Base-by-base conservation (phyloP, 192 early-diverging fungal species). In the Backusella macrospora region DNA sequence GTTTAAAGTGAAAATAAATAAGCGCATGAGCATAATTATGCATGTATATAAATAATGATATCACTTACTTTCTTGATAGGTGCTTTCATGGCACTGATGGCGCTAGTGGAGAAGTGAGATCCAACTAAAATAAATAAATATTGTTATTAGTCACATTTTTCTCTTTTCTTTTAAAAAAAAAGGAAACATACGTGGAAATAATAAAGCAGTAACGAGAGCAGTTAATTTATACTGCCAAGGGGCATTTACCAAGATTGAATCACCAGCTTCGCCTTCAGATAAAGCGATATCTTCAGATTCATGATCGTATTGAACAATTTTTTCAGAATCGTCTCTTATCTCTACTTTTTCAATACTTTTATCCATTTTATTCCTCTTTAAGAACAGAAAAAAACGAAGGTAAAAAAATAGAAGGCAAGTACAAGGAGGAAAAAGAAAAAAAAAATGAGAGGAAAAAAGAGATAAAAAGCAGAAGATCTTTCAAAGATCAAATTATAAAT, bases 81-180 rank as follows among this genome's bases (percentile, higher is more conserved):
- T 62, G 87, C 86, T 68, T 93, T 93, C 73, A 93, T 75, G 7
- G 91, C 89, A 4, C 91, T 86, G 21, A 92, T 85, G 59, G 90
- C 88, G 48, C 90, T 89, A 26, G 83, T 79, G 2, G 90, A 86
- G 76, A 89, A 93, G 72, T 93, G 92, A 43, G 85, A 88, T 12
- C 91, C 91, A 62, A 93, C 84, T 90, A 80, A 34, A 34, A 34
- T 7, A 44, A 65, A 62, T 26, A 55, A 65, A 13, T 21, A 74
- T 38, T 34, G 26, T n/a, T 48, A 18, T n/a, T 49, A 37, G 26
- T 23, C 26, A 26, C 62, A 44, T 44, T 47, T 44, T n/a, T 43
- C 3, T 18, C 49, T 23, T 43, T 62, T 10, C 15, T 8, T 52
- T 29, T 39, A 39, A 26, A 34, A 23, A 40, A 34, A 39, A 8